Evolutionary conservation across 306 rosid genomes (phyloP), one percentile per base, ranked within the genome.

Genomic region (Cercis canadensis): DNA sequence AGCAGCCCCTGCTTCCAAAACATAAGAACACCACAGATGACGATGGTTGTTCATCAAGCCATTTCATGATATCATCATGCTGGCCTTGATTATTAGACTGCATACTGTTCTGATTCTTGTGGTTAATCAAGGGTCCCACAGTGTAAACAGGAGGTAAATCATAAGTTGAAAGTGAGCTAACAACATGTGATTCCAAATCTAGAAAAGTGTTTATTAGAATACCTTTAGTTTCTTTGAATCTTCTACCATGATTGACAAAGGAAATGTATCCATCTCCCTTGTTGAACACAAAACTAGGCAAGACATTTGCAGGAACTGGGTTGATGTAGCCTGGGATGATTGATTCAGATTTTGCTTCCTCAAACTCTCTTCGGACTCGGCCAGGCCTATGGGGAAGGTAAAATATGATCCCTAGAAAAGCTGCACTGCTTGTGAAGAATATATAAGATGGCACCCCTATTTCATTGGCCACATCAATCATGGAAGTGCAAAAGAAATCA

Each of bases 11-110:
- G 57, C 79, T 84, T 7, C 88, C 86, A 10, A 84, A 84, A 69
- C 88, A 77, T 58, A 84, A 76, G 77, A 81, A 57, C 15, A 82
- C 67, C 9, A 82, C 89, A 2, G 87, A 82, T 5, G 59, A 65
- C 3, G 47, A 9, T 3, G 80, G 74, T 54, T 85, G 84, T 18
- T 31, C 67, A 11, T 85, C 84, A 7, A 85, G 81, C 86, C 86
- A 85, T 32, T n/a, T 52, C 70, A 62, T 33, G 59, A 85, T 56
- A 11, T 40, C 11, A 13, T 55, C 70, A 19, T 39, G 29, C 1
- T 24, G 2, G n/a, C n/a, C n/a, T n/a, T n/a, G 65, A 21, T 65
- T 16, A n/a, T 12, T 34, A 18, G 0, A 49, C 54, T 6, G 33
- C 17, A 9, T 14, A 29, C 5, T 9, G 5, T 9, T 24, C 41